phyloP scores from a whole-genome alignment of 2,329 filamentous ascomycete genomes.

The Aspergillus pseudoterreus region DNA sequence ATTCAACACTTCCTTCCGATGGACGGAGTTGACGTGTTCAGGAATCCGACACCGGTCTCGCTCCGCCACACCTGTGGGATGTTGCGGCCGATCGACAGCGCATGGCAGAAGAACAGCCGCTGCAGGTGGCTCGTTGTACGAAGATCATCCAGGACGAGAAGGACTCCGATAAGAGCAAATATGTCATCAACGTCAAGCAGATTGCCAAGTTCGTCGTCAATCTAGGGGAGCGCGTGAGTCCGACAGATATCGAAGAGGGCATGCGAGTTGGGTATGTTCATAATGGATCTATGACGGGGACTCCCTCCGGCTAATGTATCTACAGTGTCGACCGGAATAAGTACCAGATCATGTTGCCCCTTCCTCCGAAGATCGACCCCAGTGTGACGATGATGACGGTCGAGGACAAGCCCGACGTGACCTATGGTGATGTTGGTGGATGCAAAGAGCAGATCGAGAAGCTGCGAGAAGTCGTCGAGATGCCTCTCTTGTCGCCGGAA shows the following conservation, averaged over 20 bases:
- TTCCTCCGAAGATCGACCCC: conserved; percentile 97
- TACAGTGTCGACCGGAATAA: conserved; percentile 88
- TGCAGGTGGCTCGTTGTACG: conserved; percentile 96
- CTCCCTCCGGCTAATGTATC: background rate
- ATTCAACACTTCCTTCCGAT: background rate
- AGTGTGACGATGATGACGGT: conserved; percentile 99
- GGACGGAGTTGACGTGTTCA: conserved; percentile 39
- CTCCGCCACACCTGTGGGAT: conserved; percentile 98
- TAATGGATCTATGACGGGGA: background rate
- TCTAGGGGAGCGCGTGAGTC: conserved; percentile 91
- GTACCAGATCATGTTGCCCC: conserved; percentile 94
- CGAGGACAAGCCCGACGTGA: conserved; percentile 98
- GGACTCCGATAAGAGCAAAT: conserved; percentile 97
- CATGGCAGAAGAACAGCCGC: conserved; percentile 96
- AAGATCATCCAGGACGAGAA: conserved; percentile 99
- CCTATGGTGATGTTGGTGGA: conserved; percentile 96
- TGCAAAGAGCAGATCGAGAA: conserved; percentile 99
- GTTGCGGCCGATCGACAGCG: conserved; percentile 95
- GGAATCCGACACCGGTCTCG: conserved; percentile 98
- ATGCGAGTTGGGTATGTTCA: conserved; percentile 80
- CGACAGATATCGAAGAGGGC: conserved; percentile 98
- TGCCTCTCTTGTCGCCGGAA: conserved; percentile 93
- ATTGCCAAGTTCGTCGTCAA: conserved; percentile 99
- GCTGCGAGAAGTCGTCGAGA: conserved; percentile 95
- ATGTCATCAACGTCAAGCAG: conserved; percentile 99